Evolutionary conservation across 306 rosid genomes (phyloP).

Genomic region (Fragaria ananassa): DNA sequence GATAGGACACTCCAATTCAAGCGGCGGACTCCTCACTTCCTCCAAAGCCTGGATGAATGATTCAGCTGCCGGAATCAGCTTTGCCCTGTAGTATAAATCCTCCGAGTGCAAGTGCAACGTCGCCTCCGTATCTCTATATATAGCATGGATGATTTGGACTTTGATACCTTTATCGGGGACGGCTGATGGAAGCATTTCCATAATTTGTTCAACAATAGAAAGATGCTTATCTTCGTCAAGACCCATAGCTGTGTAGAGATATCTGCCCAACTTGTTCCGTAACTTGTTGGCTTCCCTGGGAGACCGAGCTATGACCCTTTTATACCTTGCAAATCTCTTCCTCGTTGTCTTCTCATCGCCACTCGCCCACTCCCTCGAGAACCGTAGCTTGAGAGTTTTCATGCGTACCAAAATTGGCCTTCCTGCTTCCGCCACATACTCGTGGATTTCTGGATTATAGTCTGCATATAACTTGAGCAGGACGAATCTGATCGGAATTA

Average conservation of each 20-base stretch:
- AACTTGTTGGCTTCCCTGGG: background rate
- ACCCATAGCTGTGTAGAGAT: background rate
- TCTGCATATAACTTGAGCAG: accelerated
- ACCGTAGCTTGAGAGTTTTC: background rate
- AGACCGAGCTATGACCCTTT: background rate
- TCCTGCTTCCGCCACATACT: accelerated
- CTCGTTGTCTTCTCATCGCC: background rate
- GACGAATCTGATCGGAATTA: background rate
- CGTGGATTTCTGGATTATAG: background rate
- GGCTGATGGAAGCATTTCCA: background rate
- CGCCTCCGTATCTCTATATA: background rate
- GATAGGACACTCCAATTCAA: background rate
- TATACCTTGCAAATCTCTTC: background rate
- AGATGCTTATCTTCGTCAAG: background rate
- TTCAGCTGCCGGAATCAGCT: background rate
- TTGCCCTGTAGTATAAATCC: background rate
- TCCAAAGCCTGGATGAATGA: background rate
- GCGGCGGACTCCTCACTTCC: background rate
- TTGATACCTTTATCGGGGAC: background rate
- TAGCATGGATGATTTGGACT: accelerated
- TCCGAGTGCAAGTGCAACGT: background rate
- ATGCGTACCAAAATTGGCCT: background rate
- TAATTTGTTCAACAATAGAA: background rate
- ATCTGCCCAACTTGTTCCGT: background rate
- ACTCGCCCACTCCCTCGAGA: background rate